Evolutionary conservation across 352 stramenopile species (phyloP), one percentile per base, ranked within the genome.

Genomic region (Phytopythium boreale): DNA sequence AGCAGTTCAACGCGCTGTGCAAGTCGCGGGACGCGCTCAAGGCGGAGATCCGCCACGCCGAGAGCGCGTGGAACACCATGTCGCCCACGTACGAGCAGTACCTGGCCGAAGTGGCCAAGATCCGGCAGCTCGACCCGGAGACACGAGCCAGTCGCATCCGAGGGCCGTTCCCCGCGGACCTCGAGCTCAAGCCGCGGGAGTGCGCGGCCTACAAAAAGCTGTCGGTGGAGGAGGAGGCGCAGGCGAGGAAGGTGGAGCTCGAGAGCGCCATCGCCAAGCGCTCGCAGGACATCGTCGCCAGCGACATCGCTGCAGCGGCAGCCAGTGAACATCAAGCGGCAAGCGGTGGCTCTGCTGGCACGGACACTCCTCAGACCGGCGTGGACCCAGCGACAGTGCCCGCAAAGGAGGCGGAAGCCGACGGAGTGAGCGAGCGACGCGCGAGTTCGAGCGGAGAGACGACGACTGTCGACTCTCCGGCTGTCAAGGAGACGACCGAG

Each of bases 131-230:
- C 0, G 64, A 80, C 7, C 63, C 75, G 0, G 65, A 76, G 27
- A 69, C 69, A 5, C 76, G 84, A 6, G 50, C 56, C 2, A 26
- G 12, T 1, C 69, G 84, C 4, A 88, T 93, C 51, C 52, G 36
- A 29, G 82, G 84, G 0, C 84, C 84, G 10, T 93, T 93, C 57
- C 71, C 77, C 36, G 46, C 61, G 10, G 70, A 76, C 17, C 56
- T 84, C 14, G 72, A 83, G n/a, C 49, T 87, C 59, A 75, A 88
- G 41, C 84, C 77, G 10, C 67, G 76, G 3, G 80, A 75, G 39
- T 69, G 82, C 22, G 82, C 83, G 0, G 63, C 78, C 34, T 91
- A 91, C 69, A 92, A 92, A 51, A 93, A 93, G 51, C 66, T 93
- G 24, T 93, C 84, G n/a, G 82, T 88, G 0, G 82, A 93, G 34